A percentile compares a stretch with the other conserved stretches of the same genome.
phyloP scores from a whole-genome alignment of 768 basidiomycete genomes.

The Pleurotus sapidus region DNA sequence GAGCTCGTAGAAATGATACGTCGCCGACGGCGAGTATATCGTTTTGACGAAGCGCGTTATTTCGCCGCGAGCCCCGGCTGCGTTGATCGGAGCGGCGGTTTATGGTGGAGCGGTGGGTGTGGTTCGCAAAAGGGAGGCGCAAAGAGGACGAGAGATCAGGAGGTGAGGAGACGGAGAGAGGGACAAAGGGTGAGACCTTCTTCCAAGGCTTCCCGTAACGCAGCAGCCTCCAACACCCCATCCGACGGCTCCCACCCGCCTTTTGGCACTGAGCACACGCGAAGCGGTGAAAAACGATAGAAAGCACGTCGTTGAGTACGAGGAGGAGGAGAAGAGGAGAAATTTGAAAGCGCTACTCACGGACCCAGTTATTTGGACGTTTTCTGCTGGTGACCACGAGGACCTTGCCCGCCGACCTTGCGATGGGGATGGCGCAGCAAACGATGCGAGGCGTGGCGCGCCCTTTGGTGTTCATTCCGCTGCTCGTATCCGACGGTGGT shows the following conservation, averaged over 20 bases:
- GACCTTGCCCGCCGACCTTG: constrained; percentile 69
- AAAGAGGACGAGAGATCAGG: constrained; percentile 55
- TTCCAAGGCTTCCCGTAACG: constrained; percentile 90
- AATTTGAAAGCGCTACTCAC: constrained; percentile 51
- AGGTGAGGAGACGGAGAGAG: constrained; percentile 69
- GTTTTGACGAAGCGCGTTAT: constrained; percentile 85
- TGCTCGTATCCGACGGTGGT: constrained; percentile 5
- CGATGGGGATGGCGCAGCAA: constrained; percentile 87
- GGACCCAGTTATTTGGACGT: constrained; percentile 78
- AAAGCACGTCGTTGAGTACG: background rate
- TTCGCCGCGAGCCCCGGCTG: constrained; percentile 86
- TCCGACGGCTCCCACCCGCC: constrained; percentile 88
- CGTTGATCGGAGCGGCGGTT: constrained; percentile 18
- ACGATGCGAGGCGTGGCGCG: constrained; percentile 81
- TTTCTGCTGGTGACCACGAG: constrained; percentile 85
- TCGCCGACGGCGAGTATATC: constrained; percentile 73
- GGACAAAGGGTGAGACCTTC: constrained; percentile 91
- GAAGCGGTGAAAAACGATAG: too few species aligned
- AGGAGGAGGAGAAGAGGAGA: constrained; percentile 4
- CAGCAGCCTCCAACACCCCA: constrained; percentile 80
- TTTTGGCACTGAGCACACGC: constrained; percentile 67
- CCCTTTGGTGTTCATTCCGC: constrained; percentile 62
- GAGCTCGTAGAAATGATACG: constrained; percentile 89
- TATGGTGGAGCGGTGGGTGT: constrained; percentile 20
- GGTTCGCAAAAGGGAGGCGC: constrained; percentile 24